These are phyloP conservation scores for Chaetomiaceae sp. DNA, from an alignment of 2,329 filamentous ascomycete species.

Conservation along the genomic window DNA sequence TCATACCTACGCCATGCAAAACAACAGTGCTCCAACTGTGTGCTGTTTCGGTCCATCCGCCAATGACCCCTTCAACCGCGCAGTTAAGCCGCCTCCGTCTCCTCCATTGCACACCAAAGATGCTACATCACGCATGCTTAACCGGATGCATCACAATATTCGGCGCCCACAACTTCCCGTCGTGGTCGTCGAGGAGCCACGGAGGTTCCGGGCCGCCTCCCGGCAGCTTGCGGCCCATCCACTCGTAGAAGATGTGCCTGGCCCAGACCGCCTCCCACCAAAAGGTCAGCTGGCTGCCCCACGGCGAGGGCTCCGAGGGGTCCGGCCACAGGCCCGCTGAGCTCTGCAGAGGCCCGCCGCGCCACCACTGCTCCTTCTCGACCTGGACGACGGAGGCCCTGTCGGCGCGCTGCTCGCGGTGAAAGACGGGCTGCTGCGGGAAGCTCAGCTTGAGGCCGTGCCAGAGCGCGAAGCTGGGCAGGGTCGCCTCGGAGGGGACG, in stretches of 20 bases:
- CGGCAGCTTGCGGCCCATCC: constrained; percentile 25
- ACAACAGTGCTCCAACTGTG: too few species aligned
- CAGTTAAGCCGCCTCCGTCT: too few species aligned
- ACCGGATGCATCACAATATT: constrained; percentile 35
- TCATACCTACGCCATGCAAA: too few species aligned
- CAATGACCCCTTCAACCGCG: too few species aligned
- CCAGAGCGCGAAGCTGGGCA: constrained; percentile 34
- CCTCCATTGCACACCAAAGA: too few species aligned
- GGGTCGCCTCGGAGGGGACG: constrained; percentile 31
- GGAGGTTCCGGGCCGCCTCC: constrained; percentile 23
- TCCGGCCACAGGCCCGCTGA: constrained; percentile 25
- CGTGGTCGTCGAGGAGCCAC: constrained; percentile 25
- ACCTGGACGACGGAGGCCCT: constrained; percentile 18
- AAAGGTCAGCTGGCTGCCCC: constrained; percentile 25
- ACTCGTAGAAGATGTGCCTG: constrained; percentile 29
- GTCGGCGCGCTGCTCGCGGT: constrained; percentile 24
- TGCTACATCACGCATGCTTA: too few species aligned
- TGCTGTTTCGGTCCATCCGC: too few species aligned
- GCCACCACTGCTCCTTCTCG: constrained; percentile 29
- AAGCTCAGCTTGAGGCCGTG: constrained; percentile 34
- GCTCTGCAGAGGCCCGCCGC: constrained; percentile 25
- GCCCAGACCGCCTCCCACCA: constrained; percentile 33
- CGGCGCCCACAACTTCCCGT: constrained; percentile 30
- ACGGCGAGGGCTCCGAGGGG: constrained; percentile 21
- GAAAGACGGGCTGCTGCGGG: constrained; percentile 32